Evolutionary conservation across 202 grass and related monocot species (phyloP).

Genomic region (Eragrostis tef): DNA sequence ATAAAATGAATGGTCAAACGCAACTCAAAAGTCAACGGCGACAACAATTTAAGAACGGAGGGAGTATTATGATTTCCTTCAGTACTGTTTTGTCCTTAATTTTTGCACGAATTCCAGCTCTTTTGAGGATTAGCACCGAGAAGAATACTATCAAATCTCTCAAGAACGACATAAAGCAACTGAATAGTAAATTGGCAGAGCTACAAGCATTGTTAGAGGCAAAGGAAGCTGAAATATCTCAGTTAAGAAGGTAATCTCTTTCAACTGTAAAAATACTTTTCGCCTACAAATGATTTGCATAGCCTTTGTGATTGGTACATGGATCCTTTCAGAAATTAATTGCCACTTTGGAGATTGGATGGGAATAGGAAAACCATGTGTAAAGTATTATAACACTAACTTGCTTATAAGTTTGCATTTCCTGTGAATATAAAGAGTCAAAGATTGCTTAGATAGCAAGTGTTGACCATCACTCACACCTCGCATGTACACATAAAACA

Average conservation of each 20-base stretch:
- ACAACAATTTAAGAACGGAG: no score
- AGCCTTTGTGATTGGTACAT: not conserved
- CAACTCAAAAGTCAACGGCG: no score
- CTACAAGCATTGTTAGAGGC: constrained; percentile 84
- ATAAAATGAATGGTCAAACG: no score
- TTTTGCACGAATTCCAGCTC: constrained; percentile 65
- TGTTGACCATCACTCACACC: not conserved
- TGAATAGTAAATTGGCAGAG: constrained; percentile 88
- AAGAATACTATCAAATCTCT: constrained; percentile 83
- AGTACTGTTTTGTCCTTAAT: constrained; percentile 68
- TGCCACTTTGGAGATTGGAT: constrained; percentile 22
- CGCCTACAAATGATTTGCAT: constrained; percentile 30
- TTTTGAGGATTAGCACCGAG: constrained; percentile 89
- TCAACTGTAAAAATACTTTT: constrained; percentile 21
- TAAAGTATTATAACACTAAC: not conserved
- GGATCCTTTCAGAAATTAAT: constrained; percentile 18
- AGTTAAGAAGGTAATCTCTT: constrained; percentile 68
- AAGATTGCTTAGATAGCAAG: constrained; percentile 34
- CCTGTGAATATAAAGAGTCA: not conserved
- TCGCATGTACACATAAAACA: not conserved
- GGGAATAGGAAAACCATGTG: not conserved
- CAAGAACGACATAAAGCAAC: constrained; percentile 87
- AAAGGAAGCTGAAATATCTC: constrained; percentile 76
- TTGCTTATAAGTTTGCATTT: constrained; percentile 26
- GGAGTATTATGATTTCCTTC: constrained; percentile 50